Evolutionary conservation across 2,329 filamentous ascomycete genomes (phyloP).

Genomic region (Aspergillus ruber): DNA sequence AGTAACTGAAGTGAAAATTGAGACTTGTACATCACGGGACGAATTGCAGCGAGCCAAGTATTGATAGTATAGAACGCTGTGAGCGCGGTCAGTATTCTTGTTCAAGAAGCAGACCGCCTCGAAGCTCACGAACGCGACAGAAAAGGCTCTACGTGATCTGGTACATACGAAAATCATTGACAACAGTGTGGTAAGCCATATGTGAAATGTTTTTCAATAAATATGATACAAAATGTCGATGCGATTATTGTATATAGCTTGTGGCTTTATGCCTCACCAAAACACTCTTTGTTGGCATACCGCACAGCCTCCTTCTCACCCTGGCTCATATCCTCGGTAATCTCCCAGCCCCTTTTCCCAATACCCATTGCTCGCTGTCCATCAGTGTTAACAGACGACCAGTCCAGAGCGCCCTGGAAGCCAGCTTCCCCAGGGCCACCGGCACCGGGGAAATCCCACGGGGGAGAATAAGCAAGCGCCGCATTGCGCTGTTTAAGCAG

Average conservation of each 20-base stretch:
- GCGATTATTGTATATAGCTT: neutral
- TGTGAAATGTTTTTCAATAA: no score
- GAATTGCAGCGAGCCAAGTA: no score
- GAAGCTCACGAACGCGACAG: no score
- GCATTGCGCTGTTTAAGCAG: conserved; percentile 63
- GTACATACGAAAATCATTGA: no score
- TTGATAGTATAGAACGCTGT: no score
- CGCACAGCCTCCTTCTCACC: conserved; percentile 49
- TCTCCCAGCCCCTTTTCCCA: conserved; percentile 43
- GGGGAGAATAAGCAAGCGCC: conserved; percentile 62
- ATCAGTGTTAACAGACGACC: conserved; percentile 37
- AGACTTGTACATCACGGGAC: no score
- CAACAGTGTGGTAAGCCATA: no score
- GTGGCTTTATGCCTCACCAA: conserved; percentile 19
- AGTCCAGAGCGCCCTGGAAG: conserved; percentile 34
- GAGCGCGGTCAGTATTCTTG: no score
- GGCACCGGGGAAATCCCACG: conserved; percentile 63
- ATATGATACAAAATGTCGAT: no score
- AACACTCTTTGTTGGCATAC: conserved; percentile 50
- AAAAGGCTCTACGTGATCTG: no score
- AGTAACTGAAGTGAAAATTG: no score
- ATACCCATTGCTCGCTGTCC: conserved; percentile 53
- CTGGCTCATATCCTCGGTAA: conserved; percentile 40
- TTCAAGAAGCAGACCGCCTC: no score
- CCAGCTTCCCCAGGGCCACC: conserved; percentile 37